Evolutionary conservation across 208 protist genomes (phyloP).

Genomic region (Leishmania aethiopica): DNA sequence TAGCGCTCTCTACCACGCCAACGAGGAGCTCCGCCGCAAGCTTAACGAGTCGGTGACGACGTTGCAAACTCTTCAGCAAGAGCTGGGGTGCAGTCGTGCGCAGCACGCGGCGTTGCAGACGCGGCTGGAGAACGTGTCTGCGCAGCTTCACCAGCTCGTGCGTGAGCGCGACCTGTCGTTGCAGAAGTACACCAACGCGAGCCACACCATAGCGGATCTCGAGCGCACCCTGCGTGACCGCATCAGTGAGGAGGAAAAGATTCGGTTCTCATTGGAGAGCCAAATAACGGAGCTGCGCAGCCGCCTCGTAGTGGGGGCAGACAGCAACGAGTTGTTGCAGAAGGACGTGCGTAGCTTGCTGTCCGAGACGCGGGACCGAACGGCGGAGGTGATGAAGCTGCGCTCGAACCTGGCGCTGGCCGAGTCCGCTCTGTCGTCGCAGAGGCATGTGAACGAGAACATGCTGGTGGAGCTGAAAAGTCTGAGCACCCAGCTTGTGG

Average conservation of each 20-base stretch:
- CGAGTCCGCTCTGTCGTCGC: constrained; percentile 77
- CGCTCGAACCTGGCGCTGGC: constrained; percentile 73
- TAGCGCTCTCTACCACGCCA: constrained; percentile 84
- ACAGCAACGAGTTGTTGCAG: constrained; percentile 83
- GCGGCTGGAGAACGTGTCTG: constrained; percentile 56
- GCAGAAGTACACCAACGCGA: constrained; percentile 65
- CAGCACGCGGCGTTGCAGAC: constrained; percentile 44
- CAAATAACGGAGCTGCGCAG: constrained; percentile 83
- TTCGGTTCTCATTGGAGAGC: constrained; percentile 68
- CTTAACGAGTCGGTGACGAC: constrained; percentile 68
- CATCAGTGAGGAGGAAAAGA: constrained; percentile 60
- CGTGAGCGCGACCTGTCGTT: constrained; percentile 78
- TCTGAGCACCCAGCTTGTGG: constrained; percentile 75
- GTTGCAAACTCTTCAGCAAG: constrained; percentile 73
- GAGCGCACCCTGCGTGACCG: constrained; percentile 64
- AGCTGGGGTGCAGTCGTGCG: constrained; percentile 58
- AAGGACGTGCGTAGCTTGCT: constrained; percentile 74
- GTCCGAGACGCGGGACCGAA: constrained; percentile 64
- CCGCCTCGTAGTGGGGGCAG: constrained; percentile 72
- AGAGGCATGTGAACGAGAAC: constrained; percentile 85
- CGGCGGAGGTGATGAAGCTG: constrained; percentile 60
- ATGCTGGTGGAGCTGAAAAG: constrained; percentile 82
- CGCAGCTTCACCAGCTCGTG: constrained; percentile 85
- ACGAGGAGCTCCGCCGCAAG: constrained; percentile 84
- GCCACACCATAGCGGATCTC: constrained; percentile 55